A percentile compares a stretch with the other conserved stretches of the same genome.
Conservation (phyloP, 83 land plant genomes). For the Picea abies region DNA sequence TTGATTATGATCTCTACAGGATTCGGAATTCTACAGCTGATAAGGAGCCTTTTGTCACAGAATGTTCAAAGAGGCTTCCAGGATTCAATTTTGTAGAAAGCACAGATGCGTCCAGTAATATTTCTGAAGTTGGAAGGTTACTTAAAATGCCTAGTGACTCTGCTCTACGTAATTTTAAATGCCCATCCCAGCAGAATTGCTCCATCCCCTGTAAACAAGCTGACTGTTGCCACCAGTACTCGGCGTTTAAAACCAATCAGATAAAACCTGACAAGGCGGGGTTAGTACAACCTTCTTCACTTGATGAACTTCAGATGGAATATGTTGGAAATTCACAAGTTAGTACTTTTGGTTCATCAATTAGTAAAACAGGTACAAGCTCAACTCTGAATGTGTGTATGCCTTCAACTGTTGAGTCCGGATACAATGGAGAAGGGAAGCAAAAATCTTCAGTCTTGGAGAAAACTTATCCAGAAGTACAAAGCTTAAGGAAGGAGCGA, state of each 20-base stretch:
- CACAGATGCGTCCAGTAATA: not conserved
- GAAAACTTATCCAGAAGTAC: not conserved
- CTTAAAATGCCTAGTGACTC: not conserved
- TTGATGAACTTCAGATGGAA: not conserved
- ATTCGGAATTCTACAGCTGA: not conserved
- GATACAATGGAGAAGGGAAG: not conserved
- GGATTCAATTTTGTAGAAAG: conserved; percentile 8
- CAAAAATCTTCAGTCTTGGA: not conserved
- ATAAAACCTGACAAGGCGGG: not conserved
- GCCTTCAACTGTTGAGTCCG: not conserved
- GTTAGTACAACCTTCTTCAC: not conserved
- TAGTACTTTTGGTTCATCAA: not conserved
- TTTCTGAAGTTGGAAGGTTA: not conserved
- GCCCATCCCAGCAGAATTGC: not conserved
- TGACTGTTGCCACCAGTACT: not conserved
- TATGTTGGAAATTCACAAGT: not conserved
- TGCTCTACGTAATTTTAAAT: not conserved
- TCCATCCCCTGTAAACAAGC: not conserved
- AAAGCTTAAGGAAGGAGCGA: not conserved
- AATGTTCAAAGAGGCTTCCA: not conserved
- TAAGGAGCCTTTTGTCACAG: not conserved
- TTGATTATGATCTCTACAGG: not conserved
- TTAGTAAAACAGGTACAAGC: not conserved
- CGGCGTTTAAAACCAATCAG: not conserved
- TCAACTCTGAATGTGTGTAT: not conserved